These are phyloP conservation scores for Cucurbita moschata DNA, from an alignment of 306 rosid species.

Conservation along the genomic window DNA sequence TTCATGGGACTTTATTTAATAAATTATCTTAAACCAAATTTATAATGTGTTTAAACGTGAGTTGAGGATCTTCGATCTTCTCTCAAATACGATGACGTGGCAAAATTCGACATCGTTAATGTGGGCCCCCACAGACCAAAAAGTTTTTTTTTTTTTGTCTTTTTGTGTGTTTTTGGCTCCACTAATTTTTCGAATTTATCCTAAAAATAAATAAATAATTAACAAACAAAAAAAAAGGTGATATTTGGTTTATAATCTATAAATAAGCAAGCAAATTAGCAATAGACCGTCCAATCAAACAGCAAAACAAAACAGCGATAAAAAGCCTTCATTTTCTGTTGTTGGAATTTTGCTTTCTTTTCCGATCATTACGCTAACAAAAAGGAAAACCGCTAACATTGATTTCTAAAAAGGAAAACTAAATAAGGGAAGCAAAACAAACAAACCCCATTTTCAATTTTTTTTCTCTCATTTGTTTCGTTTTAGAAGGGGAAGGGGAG, in stretches of 20 bases:
- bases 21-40: not conserved
- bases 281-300: not conserved
- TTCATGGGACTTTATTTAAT: not conserved
- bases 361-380: conserved; percentile 13
- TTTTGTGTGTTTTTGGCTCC: not conserved
- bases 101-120: not conserved
- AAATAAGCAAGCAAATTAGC: not conserved
- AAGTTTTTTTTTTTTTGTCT: not conserved
- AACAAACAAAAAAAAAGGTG: too few species aligned
- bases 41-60: not conserved
- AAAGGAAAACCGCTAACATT: conserved; percentile 23
- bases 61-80: not conserved
- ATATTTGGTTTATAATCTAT: not conserved
- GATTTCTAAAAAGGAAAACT: conserved; percentile 7
- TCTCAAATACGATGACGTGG: not conserved
- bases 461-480: not conserved
- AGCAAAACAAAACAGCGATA: not conserved
- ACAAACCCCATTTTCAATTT: not conserved
- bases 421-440: not conserved
- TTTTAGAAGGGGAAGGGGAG: not conserved
- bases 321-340: not conserved
- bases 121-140: not conserved
- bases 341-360: conserved; percentile 8
- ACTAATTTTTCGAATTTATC: not conserved
- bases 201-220: not conserved